phyloP scores from a whole-genome alignment of 2,329 filamentous ascomycete species.

The Colletotrichum endophyticum region DNA sequence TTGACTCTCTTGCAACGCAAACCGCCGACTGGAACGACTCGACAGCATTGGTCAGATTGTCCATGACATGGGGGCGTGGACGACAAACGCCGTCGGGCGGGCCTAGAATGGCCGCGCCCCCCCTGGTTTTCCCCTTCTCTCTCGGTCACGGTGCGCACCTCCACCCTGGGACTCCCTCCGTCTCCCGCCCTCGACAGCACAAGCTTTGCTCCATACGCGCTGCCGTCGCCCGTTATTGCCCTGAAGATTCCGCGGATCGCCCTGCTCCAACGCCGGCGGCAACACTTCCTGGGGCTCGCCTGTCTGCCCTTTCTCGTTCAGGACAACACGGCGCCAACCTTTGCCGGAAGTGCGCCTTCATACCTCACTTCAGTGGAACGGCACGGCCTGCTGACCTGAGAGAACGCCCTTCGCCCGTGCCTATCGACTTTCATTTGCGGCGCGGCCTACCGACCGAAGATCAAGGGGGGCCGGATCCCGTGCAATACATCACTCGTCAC shows the following conservation, averaged over 20 bases:
- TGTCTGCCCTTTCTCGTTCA: background rate
- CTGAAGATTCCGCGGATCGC: background rate
- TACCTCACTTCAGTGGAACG: background rate
- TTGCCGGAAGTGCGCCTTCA: background rate
- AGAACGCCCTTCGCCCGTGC: background rate
- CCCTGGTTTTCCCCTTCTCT: background rate
- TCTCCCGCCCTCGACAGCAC: background rate
- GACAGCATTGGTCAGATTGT: background rate
- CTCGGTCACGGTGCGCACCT: background rate
- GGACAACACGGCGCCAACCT: background rate
- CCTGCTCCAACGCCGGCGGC: background rate
- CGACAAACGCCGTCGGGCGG: constrained; percentile 10
- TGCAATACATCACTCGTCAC: background rate
- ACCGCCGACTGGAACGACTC: background rate
- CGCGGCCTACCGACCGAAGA: background rate
- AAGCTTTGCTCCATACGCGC: background rate
- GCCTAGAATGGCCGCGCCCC: constrained; percentile 7
- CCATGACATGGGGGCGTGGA: constrained; percentile 16
- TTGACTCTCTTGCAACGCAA: background rate
- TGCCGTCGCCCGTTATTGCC: background rate
- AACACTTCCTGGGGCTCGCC: background rate
- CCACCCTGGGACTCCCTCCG: background rate
- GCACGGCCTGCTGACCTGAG: background rate
- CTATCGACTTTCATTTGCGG: background rate
- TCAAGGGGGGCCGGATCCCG: background rate